Evolutionary conservation across 2,329 filamentous ascomycete genomes (phyloP).

Genomic region (Arthrobotrys sphaeroides): DNA sequence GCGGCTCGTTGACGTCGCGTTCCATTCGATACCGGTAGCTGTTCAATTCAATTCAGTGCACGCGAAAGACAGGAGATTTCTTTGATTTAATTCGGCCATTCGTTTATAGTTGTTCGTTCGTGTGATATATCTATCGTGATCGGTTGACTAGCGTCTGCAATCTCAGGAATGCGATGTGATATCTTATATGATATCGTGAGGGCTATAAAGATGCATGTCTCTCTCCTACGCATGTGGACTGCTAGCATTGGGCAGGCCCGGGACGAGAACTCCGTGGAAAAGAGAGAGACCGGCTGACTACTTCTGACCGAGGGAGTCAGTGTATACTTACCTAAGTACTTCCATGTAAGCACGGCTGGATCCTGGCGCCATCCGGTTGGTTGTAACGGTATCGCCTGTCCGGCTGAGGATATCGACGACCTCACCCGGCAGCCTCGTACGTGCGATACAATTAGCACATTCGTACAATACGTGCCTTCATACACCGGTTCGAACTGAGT

Average conservation of each 20-base stretch:
- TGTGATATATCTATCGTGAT: no score
- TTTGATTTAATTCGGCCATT: no score
- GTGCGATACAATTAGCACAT: no score
- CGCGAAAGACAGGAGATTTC: constrained; percentile 24
- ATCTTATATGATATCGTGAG: no score
- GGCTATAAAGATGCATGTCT: no score
- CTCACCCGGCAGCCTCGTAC: constrained; percentile 2
- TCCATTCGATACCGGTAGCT: neutral
- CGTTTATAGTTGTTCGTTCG: no score
- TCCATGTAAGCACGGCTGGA: constrained; percentile 23
- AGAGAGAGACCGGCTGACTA: no score
- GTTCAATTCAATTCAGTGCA: neutral
- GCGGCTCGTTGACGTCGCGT: neutral
- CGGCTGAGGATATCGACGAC: constrained; percentile 14
- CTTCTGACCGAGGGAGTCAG: neutral
- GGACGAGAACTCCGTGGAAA: no score
- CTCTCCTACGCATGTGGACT: neutral
- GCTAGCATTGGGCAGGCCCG: neutral
- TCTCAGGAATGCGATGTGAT: no score
- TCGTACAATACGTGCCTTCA: no score
- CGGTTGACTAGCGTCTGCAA: no score
- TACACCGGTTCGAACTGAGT: no score
- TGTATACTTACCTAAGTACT: neutral
- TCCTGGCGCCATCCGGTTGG: constrained; percentile 32
- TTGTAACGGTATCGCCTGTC: neutral